Conservation (phyloP, 805 yeast species). For the Nakazawaea ambrosiae region DNA sequence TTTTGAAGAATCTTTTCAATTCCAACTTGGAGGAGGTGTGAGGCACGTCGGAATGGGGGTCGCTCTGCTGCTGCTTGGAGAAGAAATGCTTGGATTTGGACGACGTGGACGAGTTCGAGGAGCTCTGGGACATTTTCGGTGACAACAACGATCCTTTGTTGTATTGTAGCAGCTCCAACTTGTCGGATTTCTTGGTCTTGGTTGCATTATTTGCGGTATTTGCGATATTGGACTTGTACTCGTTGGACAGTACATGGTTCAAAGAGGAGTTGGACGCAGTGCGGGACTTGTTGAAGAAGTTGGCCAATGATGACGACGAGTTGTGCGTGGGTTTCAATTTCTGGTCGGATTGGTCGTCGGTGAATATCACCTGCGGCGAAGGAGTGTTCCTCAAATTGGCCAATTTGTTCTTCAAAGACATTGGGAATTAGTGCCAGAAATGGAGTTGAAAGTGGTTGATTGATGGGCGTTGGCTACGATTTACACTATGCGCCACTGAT, state of each 20-base stretch:
- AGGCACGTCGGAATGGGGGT: neutral
- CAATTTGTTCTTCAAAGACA: slow-evolving; percentile 7
- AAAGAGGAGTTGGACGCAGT: slow-evolving; percentile 2
- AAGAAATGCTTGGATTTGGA: slow-evolving; percentile 9
- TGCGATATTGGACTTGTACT: no score
- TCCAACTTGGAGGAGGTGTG: slow-evolving; percentile 18
- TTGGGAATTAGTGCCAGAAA: no score
- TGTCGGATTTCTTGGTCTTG: slow-evolving; percentile 1
- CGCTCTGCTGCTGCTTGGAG: neutral
- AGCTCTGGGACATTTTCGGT: slow-evolving; percentile 7
- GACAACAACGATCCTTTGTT: slow-evolving; percentile 6
- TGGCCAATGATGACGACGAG: slow-evolving; percentile 7
- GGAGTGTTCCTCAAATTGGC: slow-evolving; percentile 3
- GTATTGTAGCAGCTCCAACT: slow-evolving; percentile 1
- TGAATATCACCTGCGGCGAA: slow-evolving; percentile 4
- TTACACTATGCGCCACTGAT: no score
- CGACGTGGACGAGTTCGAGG: slow-evolving; percentile 1
- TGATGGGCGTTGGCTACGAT: neutral
- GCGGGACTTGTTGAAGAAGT: slow-evolving; percentile 8
- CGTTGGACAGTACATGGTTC: slow-evolving; percentile 2
- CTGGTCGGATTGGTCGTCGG: neutral
- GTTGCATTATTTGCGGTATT: no score
- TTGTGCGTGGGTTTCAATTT: slow-evolving; percentile 1
- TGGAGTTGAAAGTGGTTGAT: neutral
- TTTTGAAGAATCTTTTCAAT: slow-evolving; percentile 39